A percentile compares a stretch with the other conserved stretches of the same genome.
phyloP scores from a whole-genome alignment of 139 green algal genomes.

The Chlamydomonas eustigma region DNA sequence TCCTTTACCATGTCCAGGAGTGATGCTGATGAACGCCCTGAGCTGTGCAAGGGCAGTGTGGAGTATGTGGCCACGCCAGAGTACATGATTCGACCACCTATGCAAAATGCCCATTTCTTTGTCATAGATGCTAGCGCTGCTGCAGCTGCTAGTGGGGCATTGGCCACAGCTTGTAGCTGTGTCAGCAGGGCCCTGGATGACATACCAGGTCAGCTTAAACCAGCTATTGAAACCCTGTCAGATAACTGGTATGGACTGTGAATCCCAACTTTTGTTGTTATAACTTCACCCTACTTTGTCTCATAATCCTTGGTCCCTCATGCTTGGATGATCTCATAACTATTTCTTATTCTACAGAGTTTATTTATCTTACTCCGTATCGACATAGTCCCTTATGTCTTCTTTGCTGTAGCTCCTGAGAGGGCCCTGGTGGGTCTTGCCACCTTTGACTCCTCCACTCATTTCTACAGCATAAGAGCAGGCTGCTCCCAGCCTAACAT shows the following conservation, averaged over 20 bases:
- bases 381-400: too few relatives aligned
- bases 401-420: conserved; percentile 41
- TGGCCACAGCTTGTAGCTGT: conserved; percentile 55
- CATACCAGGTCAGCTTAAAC: conserved; percentile 52
- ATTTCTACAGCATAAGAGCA: conserved; percentile 72
- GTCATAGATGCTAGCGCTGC: conserved; percentile 70
- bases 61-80: conserved; percentile 59
- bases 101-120: conserved; percentile 77
- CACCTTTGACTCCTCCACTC: conserved; percentile 77
- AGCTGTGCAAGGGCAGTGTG: conserved; percentile 53
- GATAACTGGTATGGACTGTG: too few relatives aligned
- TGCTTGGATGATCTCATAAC: too few relatives aligned
- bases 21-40: conserved; percentile 54
- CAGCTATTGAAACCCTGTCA: too few relatives aligned
- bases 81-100: conserved; percentile 57
- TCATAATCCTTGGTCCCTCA: too few relatives aligned
- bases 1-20: too few relatives aligned
- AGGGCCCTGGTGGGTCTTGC: conserved; percentile 64
- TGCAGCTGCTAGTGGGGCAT: conserved; percentile 63
- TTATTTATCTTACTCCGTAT: too few relatives aligned
- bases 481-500: conserved; percentile 55
- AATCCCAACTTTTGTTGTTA: too few relatives aligned
- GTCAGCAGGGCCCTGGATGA: conserved; percentile 61
- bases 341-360: too few relatives aligned
- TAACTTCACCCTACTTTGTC: too few relatives aligned